Base-by-base conservation (phyloP, 192 early-diverging fungal species). In the Diversispora epigaea region DNA sequence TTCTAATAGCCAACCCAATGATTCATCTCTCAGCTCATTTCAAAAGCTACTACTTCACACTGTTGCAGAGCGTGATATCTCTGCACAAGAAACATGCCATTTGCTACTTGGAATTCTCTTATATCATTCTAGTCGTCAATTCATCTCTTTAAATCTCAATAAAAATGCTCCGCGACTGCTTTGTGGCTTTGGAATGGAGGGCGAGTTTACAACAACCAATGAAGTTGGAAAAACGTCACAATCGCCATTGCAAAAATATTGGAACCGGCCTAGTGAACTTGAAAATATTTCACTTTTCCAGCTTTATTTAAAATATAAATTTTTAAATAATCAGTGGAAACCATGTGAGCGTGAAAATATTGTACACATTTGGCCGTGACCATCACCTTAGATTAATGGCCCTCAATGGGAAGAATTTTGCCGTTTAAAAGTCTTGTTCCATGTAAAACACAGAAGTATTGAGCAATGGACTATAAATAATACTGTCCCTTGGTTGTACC, bases 1-100 rank as follows among this genome's bases (percentile, higher is more conserved):
- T n/a, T n/a, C n/a, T n/a, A n/a, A n/a, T n/a, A n/a, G n/a, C n/a
- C n/a, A n/a, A n/a, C 4, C 39, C 6, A 9, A 11, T 12, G 32
- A n/a, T n/a, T n/a, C n/a, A n/a, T n/a, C n/a, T n/a, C n/a, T n/a
- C n/a, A n/a, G n/a, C n/a, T n/a, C n/a, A n/a, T n/a, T n/a, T n/a
- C n/a, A n/a, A n/a, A n/a, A n/a, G n/a, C n/a, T n/a, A n/a, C n/a
- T n/a, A n/a, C n/a, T n/a, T n/a, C n/a, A n/a, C n/a, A n/a, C n/a
- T n/a, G n/a, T n/a, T n/a, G n/a, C n/a, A n/a, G n/a, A 64, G 32
- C 19, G 62, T 32, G 62, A 64, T 39, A 64, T 64, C 39, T 64
- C 62, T 4, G 62, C 62, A 17, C 62, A 64, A 64, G 62, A 64
- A 21, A 64, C 62, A 32, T 39, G 39, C 25, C 57, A 60, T 60